Base-by-base conservation (phyloP, 495 filamentous ascomycete species). In the Aspergillus nidulans region DNA sequence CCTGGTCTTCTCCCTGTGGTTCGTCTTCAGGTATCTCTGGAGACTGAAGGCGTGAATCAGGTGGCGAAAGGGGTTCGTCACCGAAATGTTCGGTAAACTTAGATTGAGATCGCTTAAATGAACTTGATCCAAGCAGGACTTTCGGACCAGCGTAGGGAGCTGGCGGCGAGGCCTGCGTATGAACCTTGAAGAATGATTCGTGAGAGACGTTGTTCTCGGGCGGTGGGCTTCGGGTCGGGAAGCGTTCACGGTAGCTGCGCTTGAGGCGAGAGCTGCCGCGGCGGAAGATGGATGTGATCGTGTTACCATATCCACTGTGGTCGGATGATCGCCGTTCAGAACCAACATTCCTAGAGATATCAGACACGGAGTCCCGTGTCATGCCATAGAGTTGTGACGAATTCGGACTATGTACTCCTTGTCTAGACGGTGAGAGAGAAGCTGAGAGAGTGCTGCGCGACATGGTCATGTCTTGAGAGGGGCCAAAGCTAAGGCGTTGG, bases 31-130 rank as follows among this genome's bases (percentile, higher is more conserved):
- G 68, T 8, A 74, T 70, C 44, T 72, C 72, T 1, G 74, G 74
- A 0, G 89, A 92, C 56, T 92, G 89, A 26, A 92, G 64, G 38
- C 88, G 78, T 1, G 91, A 95, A 49, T 88, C 87, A 4, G 90
- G 85, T 8, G 89, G 89, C 16, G 90, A 92, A 16, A 91, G 65
- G 1, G 90, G 88, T 25, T 90, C 77, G 60, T 95, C 91, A 16
- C 89, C 90, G 15, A 97, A 81, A 66, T 96, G 91, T 68, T 97
- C 91, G n/a, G 85, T 83, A 75, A 97, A 97, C 43, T 90, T 92
- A 39, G 90, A 95, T 70, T 88, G 88, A 3, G 90, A 89, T 25
- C 90, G 85, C 56, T 84, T 83, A 7, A 91, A 83, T 1, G 77
- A 78, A 12, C 77, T 80, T 8, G 81, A 78, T 32, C 73, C 74